phyloP scores from a whole-genome alignment of 495 filamentous ascomycete species.

The Aspergillus indologenus region DNA sequence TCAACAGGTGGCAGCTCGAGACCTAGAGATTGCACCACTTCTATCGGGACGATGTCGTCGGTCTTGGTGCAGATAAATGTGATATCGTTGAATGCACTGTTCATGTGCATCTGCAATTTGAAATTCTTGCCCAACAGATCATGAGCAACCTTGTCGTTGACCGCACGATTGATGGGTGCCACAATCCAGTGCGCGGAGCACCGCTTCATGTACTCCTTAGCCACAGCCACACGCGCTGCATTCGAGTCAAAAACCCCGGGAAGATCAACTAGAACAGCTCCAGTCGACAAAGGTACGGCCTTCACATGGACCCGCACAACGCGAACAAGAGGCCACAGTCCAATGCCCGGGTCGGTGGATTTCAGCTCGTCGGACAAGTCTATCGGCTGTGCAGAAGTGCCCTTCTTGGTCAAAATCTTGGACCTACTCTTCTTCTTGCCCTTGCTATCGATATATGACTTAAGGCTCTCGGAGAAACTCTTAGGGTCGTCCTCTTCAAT shows the following conservation, averaged over 20 bases:
- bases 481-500: constrained; percentile 37
- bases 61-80: constrained; percentile 69
- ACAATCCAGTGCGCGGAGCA: constrained; percentile 52
- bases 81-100: constrained; percentile 53
- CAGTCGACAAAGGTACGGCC: constrained; percentile 53
- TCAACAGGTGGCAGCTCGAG: constrained; percentile 23
- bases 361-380: background rate
- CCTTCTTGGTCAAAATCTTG: background rate
- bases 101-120: constrained; percentile 62
- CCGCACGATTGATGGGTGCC: constrained; percentile 61
- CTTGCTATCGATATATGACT: constrained; percentile 51
- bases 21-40: constrained; percentile 45
- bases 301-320: constrained; percentile 59
- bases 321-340: constrained; percentile 66
- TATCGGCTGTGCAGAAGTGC: background rate
- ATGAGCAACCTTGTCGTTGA: constrained; percentile 64
- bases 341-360: constrained; percentile 30
- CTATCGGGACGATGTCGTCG: constrained; percentile 59
- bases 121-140: constrained; percentile 59
- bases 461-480: constrained; percentile 44
- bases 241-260: constrained; percentile 66
- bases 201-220: constrained; percentile 59
- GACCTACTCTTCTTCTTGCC: constrained; percentile 26
- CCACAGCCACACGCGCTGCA: constrained; percentile 58
- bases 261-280: constrained; percentile 64